Evolutionary conservation across 352 stramenopile genomes (phyloP).

Genomic region (Phytopythium oedochilum): DNA sequence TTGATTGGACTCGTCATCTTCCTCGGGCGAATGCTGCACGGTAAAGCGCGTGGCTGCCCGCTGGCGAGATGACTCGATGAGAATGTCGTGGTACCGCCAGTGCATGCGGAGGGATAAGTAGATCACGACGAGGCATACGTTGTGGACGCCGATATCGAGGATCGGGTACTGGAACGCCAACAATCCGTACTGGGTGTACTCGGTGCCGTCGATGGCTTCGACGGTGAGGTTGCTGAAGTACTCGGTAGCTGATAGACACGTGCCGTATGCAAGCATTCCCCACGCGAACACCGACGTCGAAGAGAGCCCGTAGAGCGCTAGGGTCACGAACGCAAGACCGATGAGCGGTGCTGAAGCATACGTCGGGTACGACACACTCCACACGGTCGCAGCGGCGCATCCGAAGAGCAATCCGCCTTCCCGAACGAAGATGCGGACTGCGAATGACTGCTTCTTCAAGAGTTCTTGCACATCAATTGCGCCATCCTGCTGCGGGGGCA

Average conservation of each 20-base stretch:
- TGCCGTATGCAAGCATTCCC: constrained; percentile 64
- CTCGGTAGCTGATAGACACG: constrained; percentile 43
- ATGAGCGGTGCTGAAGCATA: constrained; percentile 67
- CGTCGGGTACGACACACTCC: constrained; percentile 82
- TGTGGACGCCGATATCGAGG: constrained; percentile 71
- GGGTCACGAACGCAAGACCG: constrained; percentile 55
- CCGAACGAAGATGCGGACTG: constrained; percentile 55
- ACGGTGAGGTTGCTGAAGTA: constrained; percentile 71
- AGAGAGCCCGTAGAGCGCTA: constrained; percentile 60
- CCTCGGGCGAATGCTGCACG: constrained; percentile 5
- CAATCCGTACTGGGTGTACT: constrained; percentile 60
- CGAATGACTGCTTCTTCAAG: constrained; percentile 58
- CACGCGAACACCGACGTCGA: constrained; percentile 46
- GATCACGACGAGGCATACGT: constrained; percentile 71
- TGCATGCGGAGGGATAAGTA: constrained; percentile 76
- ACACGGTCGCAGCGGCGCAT: constrained; percentile 60
- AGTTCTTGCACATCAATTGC: constrained; percentile 37
- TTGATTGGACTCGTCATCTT: constrained; percentile 10
- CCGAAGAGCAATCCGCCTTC: constrained; percentile 66
- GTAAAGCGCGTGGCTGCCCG: constrained; percentile 12
- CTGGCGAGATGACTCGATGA: constrained; percentile 30
- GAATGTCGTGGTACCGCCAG: constrained; percentile 66
- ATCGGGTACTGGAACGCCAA: constrained; percentile 71
- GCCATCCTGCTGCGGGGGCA: neutral
- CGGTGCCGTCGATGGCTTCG: constrained; percentile 23